Percentiles rank a stretch among this genome's conserved stretches.
Evolutionary conservation across 768 basidiomycete genomes (phyloP).

Genomic region (Mycena olivaceomarginata): DNA sequence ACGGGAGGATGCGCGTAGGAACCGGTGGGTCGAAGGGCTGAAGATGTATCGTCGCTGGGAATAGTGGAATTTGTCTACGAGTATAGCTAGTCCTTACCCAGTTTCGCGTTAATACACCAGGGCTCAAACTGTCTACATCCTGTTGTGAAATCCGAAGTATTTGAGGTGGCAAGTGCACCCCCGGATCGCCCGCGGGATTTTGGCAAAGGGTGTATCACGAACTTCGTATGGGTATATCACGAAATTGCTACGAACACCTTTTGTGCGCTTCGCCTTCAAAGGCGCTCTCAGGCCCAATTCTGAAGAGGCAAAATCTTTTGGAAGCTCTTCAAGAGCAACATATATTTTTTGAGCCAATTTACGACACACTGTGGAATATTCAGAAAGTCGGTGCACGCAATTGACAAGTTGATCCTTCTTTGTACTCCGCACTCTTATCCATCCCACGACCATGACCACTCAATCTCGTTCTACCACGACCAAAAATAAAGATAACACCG

Average conservation of each 20-base stretch:
- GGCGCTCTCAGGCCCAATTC: no score
- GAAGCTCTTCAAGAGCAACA: background rate
- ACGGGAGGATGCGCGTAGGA: background rate
- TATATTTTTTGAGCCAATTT: no score
- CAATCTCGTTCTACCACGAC: background rate
- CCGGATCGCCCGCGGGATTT: no score
- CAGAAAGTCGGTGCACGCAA: background rate
- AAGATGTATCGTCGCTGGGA: background rate
- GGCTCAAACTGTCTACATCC: background rate
- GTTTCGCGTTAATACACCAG: no score
- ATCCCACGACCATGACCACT: background rate
- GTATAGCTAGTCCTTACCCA: slow-evolving; percentile 39
- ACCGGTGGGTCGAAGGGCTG: background rate
- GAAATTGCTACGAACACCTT: no score
- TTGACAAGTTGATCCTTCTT: background rate
- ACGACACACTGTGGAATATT: background rate
- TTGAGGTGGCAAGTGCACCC: no score
- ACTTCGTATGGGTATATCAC: no score
- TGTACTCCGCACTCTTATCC: background rate
- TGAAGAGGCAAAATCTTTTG: no score
- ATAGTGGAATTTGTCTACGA: no score
- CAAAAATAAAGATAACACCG: background rate
- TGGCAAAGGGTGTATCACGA: no score
- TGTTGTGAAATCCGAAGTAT: no score
- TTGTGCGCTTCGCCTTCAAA: no score